Conservation (phyloP, 1,284 basidiomycete genomes). For the Golubevia pallescens region DNA sequence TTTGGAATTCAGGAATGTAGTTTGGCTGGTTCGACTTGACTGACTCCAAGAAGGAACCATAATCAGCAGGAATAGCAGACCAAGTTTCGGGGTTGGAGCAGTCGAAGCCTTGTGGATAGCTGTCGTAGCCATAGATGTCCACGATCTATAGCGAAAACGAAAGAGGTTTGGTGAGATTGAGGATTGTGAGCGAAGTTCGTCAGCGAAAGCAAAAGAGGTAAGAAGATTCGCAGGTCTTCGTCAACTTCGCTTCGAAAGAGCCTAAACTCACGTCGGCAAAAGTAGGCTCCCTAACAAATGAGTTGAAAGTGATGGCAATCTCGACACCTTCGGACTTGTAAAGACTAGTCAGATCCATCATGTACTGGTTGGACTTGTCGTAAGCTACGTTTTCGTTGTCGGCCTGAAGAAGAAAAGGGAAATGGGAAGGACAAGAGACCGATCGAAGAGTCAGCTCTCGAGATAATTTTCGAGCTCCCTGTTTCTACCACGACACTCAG, state of each 20-base stretch:
- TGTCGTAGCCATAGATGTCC: conserved; percentile 41
- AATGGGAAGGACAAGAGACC: too few species aligned
- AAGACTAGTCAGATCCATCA: conserved; percentile 23
- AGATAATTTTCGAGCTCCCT: too few species aligned
- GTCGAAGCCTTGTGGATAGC: conserved; percentile 35
- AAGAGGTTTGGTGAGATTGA: too few species aligned
- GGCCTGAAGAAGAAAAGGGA: too few species aligned
- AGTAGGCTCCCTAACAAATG: conserved; percentile 8
- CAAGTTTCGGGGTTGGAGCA: conserved; percentile 38
- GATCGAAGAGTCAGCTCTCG: too few species aligned
- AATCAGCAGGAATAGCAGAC: conserved; percentile 31
- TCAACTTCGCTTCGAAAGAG: too few species aligned
- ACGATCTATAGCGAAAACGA: conserved; percentile 13
- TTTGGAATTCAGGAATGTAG: conserved; percentile 46
- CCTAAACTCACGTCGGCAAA: too few species aligned
- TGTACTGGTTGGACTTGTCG: conserved; percentile 21
- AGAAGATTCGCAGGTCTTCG: conserved; percentile 10
- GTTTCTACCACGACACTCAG: too few species aligned
- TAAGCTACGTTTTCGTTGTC: conserved; percentile 41
- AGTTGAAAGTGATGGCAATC: conserved; percentile 44
- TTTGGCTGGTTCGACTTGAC: conserved; percentile 24
- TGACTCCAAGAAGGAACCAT: conserved; percentile 21
- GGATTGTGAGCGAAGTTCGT: too few species aligned
- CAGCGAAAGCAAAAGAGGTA: too few species aligned
- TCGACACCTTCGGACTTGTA: conserved; percentile 24